These are phyloP conservation scores for Curvularia lunata DNA, from an alignment of 2,329 filamentous ascomycete species.

Conservation along the genomic window DNA sequence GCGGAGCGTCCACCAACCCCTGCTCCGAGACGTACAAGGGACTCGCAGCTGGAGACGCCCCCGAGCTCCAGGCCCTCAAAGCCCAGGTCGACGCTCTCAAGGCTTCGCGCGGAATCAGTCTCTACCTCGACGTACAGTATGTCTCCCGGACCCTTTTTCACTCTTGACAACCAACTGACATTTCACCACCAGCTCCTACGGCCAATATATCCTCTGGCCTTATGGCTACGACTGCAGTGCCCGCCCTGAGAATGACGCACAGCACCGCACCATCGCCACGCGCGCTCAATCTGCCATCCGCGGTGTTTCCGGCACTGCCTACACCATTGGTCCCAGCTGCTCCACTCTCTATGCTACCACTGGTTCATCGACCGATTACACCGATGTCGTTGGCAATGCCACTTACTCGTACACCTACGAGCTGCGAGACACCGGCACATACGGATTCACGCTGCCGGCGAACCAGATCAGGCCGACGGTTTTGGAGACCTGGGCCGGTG, in stretches of 20 bases:
- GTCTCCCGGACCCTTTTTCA: conserved; percentile 47
- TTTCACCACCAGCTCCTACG: conserved; percentile 16
- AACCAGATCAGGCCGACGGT: conserved; percentile 57
- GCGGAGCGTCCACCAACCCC: conserved; percentile 46
- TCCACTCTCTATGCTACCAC: conserved; percentile 65
- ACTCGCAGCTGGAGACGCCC: conserved; percentile 38
- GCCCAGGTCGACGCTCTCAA: conserved; percentile 52
- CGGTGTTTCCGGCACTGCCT: conserved; percentile 58
- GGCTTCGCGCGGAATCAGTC: conserved; percentile 57
- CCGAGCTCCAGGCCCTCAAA: conserved; percentile 51
- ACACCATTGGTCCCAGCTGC: conserved; percentile 60
- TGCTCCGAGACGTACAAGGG: conserved; percentile 50
- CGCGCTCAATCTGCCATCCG: conserved; percentile 60
- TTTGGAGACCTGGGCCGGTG: conserved; percentile 56
- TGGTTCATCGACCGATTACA: conserved; percentile 54
- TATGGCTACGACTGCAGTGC: conserved; percentile 66
- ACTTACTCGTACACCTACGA: conserved; percentile 58
- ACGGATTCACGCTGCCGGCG: conserved; percentile 58
- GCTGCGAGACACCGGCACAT: conserved; percentile 55
- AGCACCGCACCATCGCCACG: conserved; percentile 59
- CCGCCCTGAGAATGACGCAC: conserved; percentile 55
- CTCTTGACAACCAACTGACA: too few relatives aligned
- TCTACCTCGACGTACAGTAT: conserved; percentile 70
- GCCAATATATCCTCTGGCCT: conserved; percentile 51
- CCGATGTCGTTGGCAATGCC: conserved; percentile 50